A percentile compares a stretch with the other conserved stretches of the same genome.
Conservation (phyloP, 768 basidiomycete species). For the Amanita inopinata region DNA sequence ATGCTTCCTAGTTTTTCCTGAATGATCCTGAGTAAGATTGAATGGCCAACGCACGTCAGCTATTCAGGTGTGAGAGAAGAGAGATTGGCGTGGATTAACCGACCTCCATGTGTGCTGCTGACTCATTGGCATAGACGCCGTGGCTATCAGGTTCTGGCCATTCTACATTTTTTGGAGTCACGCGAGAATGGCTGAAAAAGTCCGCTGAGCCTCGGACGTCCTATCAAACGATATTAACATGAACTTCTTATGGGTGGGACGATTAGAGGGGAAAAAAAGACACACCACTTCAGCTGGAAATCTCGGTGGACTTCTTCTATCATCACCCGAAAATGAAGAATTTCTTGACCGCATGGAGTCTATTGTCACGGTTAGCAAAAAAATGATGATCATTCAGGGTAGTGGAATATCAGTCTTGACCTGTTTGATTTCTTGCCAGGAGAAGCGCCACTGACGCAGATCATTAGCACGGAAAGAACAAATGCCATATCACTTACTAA, state of each 20-base stretch:
- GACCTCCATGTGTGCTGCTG: constrained; percentile 36
- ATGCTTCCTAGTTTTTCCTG: constrained; percentile 46
- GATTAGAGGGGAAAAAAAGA: constrained; percentile 5
- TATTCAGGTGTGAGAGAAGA: not conserved
- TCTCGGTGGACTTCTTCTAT: constrained; percentile 34
- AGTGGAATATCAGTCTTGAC: constrained; percentile 12
- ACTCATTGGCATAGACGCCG: constrained; percentile 31
- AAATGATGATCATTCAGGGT: not conserved
- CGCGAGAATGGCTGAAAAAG: constrained; percentile 31
- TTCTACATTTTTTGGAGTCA: constrained; percentile 33
- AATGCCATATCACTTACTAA: constrained; percentile 31
- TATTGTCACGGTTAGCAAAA: constrained; percentile 1
- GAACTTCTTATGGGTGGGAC: constrained; percentile 8
- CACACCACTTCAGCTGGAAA: constrained; percentile 33
- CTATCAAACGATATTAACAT: constrained; percentile 19
- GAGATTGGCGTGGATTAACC: constrained; percentile 8
- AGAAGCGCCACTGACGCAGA: constrained; percentile 33
- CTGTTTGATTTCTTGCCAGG: constrained; percentile 34
- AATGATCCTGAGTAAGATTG: constrained; percentile 10
- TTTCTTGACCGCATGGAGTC: constrained; percentile 35
- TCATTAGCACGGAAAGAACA: constrained; percentile 12
- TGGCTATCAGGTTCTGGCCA: constrained; percentile 37
- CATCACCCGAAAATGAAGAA: constrained; percentile 42
- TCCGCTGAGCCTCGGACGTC: constrained; percentile 30
- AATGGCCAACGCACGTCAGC: not conserved